A percentile compares a stretch with the other conserved stretches of the same genome.
Conservation (phyloP, 2,329 filamentous ascomycete genomes). For the Knufia petricola region DNA sequence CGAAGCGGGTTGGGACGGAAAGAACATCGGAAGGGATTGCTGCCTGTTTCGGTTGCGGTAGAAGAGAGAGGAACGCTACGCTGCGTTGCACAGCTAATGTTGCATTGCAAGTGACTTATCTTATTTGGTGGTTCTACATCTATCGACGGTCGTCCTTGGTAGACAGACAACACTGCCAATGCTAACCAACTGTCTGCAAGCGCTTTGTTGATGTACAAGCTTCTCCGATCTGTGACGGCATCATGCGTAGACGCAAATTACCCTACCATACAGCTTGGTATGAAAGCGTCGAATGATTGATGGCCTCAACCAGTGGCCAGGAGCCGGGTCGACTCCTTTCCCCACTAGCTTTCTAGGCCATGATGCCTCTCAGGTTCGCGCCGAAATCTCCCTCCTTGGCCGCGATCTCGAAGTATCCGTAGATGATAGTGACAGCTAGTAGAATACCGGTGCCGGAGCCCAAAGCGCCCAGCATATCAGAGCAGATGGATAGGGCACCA, state of each 20-base stretch:
- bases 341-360: constrained; percentile 29
- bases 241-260: too few species aligned
- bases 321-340: too few species aligned
- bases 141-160: background rate
- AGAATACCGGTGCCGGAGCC: constrained; percentile 96
- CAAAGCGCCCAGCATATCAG: constrained; percentile 89
- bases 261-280: too few species aligned
- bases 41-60: too few species aligned
- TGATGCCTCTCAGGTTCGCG: constrained; percentile 59
- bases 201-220: background rate
- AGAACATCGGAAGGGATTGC: background rate
- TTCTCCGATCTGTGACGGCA: background rate
- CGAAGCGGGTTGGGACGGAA: background rate
- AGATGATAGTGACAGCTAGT: constrained; percentile 98
- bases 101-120: too few species aligned
- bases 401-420: constrained; percentile 98
- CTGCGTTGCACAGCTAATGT: too few species aligned
- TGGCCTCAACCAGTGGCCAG: too few species aligned
- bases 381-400: constrained; percentile 94
- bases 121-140: background rate
- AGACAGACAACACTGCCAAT: too few species aligned
- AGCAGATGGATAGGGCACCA: constrained; percentile 89
- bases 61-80: too few species aligned
- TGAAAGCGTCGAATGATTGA: too few species aligned
- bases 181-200: background rate